A percentile compares a stretch with the other conserved stretches of the same genome.
Conservation (phyloP, 1,139 yeast genomes). For the Magnusiomyces clavatus region DNA sequence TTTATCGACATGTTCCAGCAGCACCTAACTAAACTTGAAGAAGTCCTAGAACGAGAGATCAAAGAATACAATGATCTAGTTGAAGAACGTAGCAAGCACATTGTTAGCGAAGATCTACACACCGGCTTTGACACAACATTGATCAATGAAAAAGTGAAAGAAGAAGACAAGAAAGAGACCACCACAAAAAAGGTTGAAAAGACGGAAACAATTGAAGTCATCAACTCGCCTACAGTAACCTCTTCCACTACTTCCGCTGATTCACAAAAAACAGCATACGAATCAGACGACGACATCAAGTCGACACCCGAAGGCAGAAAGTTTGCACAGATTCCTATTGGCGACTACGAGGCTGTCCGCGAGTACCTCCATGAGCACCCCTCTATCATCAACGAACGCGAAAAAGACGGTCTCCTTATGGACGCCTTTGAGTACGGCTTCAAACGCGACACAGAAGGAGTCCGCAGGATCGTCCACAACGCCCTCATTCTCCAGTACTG, state of each 20-base stretch:
- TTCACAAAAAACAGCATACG: conserved; percentile 6
- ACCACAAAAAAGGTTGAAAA: conserved; percentile 9
- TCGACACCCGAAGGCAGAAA: conserved; percentile 55
- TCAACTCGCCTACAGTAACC: conserved; percentile 25
- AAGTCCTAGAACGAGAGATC: conserved; percentile 49
- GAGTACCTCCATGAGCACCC: conserved; percentile 52
- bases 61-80: conserved; percentile 57
- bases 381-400: conserved; percentile 67
- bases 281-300: conserved; percentile 38
- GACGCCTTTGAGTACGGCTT: conserved; percentile 82
- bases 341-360: conserved; percentile 44
- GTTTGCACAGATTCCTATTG: conserved; percentile 51
- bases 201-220: conserved; percentile 32
- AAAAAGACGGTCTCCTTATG: conserved; percentile 90
- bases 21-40: conserved; percentile 30
- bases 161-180: conserved; percentile 15
- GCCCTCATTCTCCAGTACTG: conserved; percentile 75
- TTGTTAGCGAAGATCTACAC: conserved; percentile 83
- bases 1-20: conserved; percentile 24
- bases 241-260: conserved; percentile 13
- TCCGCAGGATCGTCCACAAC: conserved; percentile 62
- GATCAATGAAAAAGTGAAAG: conserved; percentile 48
- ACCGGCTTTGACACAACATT: conserved; percentile 91
- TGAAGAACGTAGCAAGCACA: conserved; percentile 64
- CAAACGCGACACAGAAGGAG: conserved; percentile 48